phyloP scores from a whole-genome alignment of 495 filamentous ascomycete species.

The Neurospora sp. region DNA sequence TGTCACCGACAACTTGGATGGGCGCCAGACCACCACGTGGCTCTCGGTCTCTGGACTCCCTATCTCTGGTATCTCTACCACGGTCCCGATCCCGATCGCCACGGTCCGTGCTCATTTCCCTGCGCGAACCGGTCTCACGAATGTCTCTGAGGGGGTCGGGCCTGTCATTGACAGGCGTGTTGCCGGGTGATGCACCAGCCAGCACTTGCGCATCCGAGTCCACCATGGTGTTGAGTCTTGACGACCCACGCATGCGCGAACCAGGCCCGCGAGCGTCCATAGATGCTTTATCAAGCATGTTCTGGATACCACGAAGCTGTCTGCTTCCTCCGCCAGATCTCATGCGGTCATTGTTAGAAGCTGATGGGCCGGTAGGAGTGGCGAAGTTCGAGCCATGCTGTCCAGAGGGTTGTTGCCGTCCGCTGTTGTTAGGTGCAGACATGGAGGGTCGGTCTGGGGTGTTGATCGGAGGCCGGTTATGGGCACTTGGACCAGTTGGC shows the following conservation, averaged over 20 bases:
- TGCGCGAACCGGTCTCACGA: slow-evolving; percentile 16
- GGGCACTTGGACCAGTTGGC: slow-evolving; percentile 13
- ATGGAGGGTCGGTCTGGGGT: slow-evolving; percentile 27
- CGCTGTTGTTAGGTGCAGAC: slow-evolving; percentile 11
- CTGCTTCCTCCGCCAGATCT: slow-evolving; percentile 28
- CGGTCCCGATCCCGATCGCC: background rate
- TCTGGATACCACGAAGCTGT: slow-evolving; percentile 43
- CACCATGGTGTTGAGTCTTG: slow-evolving; percentile 24
- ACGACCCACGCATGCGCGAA: slow-evolving; percentile 27
- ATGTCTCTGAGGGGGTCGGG: slow-evolving; percentile 20
- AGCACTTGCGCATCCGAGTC: slow-evolving; percentile 40
- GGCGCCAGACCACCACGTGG: slow-evolving; percentile 13
- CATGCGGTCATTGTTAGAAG: slow-evolving; percentile 32
- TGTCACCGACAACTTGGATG: slow-evolving; percentile 21
- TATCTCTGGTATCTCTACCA: background rate
- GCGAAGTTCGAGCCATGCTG: slow-evolving; percentile 23
- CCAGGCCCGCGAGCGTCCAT: slow-evolving; percentile 21
- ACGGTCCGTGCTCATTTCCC: slow-evolving; percentile 11
- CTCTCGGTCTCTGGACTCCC: background rate
- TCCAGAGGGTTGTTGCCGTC: slow-evolving; percentile 15
- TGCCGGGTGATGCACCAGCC: slow-evolving; percentile 35
- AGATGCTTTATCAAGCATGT: slow-evolving; percentile 35
- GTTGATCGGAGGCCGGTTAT: slow-evolving; percentile 21
- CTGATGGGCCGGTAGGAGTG: slow-evolving; percentile 40
- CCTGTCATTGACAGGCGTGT: slow-evolving; percentile 36